phyloP scores from a whole-genome alignment of 805 yeast species.

The Priceomyces melissophilus region DNA sequence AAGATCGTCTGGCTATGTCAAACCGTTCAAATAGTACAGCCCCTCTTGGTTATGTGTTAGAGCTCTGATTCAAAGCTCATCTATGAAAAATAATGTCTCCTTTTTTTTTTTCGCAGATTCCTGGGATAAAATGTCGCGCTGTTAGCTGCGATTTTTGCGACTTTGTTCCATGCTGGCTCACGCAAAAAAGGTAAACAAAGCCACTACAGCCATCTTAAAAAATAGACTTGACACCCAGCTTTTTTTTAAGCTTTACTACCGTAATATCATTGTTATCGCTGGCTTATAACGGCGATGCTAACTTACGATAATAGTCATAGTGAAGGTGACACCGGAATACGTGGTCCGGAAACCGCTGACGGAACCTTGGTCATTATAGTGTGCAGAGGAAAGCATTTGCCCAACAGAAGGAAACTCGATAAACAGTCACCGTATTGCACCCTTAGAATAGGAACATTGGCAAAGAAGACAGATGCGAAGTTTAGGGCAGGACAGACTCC shows the following conservation, averaged over 20 bases:
- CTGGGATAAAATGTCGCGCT: background rate
- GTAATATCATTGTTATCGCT: no score
- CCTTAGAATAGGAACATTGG: conserved; percentile 74
- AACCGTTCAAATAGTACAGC: background rate
- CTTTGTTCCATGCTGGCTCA: conserved; percentile 5
- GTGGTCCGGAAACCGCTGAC: conserved; percentile 35
- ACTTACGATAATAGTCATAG: background rate
- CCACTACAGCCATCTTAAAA: background rate
- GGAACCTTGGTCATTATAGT: conserved; percentile 71
- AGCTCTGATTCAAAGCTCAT: background rate
- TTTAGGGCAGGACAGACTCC: conserved; percentile 95
- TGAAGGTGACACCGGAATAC: background rate
- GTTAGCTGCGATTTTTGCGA: conserved; percentile 1
- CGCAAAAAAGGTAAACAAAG: conserved; percentile 5
- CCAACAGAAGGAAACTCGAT: conserved; percentile 80
- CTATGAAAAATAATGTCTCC: background rate
- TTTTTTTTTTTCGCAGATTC: no score
- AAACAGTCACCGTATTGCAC: conserved; percentile 93
- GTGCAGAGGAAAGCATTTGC: conserved; percentile 77
- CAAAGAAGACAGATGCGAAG: conserved; percentile 73
- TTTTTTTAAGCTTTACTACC: no score
- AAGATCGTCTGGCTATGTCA: background rate
- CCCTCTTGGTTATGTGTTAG: background rate
- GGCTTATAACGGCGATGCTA: background rate
- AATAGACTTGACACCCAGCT: background rate